Percentiles rank a stretch among this genome's conserved stretches.
Conservation (phyloP, 495 filamentous ascomycete species). For the Venustampulla echinocandica region DNA sequence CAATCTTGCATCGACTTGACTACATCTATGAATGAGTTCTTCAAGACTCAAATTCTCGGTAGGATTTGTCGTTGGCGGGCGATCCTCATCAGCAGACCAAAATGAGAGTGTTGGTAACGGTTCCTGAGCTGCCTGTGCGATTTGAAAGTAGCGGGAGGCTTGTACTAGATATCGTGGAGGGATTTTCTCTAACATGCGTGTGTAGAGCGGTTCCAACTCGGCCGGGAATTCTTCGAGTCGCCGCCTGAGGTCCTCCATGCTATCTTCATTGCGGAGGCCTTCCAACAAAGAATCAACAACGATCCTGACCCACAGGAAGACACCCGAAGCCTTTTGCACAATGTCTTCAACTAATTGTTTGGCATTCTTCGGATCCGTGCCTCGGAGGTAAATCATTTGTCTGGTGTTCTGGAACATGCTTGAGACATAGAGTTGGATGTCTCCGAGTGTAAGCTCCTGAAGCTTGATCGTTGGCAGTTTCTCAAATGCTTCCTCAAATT, state of each 20-base stretch:
- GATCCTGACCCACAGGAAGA: constrained; percentile 28
- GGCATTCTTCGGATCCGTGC: background rate
- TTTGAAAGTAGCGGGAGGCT: background rate
- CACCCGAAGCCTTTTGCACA: constrained; percentile 22
- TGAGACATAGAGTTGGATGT: constrained; percentile 15
- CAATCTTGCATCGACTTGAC: no score
- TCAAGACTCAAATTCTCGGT: no score
- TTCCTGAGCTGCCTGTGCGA: background rate
- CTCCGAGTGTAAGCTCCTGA: constrained; percentile 16
- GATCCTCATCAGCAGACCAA: background rate
- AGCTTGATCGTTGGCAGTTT: constrained; percentile 18
- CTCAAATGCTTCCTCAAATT: background rate
- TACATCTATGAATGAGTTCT: no score
- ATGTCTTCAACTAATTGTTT: constrained; percentile 16
- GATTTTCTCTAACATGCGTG: constrained; percentile 8
- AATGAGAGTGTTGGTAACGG: background rate
- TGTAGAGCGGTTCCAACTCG: background rate
- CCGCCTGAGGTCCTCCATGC: background rate
- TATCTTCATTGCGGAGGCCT: background rate
- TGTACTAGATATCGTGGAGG: background rate
- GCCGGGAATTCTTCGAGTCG: background rate
- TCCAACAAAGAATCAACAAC: constrained; percentile 1
- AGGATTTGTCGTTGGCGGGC: background rate
- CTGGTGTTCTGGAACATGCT: background rate
- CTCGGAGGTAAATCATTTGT: background rate